Conservation (phyloP, 176 grass and related monocot genomes). For the Ensete ventricosum region DNA sequence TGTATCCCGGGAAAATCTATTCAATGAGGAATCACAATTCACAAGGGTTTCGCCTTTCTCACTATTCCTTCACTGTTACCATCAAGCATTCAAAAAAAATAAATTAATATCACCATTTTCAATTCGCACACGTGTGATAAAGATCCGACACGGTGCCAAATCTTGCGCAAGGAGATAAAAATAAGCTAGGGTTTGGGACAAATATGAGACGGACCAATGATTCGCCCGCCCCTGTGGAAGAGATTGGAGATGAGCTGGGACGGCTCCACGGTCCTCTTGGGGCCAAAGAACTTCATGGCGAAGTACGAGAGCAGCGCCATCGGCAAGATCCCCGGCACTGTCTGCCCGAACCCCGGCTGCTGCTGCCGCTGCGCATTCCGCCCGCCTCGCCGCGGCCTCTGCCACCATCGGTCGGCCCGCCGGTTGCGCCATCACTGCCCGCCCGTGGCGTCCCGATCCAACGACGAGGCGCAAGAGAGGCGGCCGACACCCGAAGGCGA, state of each 20-base stretch:
- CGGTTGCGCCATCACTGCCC: neutral
- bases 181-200: neutral
- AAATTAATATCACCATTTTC: too few species aligned
- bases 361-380: conserved; percentile 23
- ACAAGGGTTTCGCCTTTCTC: too few species aligned
- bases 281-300: conserved; percentile 83
- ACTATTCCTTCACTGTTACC: too few species aligned
- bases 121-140: neutral
- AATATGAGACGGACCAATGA: conserved; percentile 41
- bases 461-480: too few species aligned
- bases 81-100: too few species aligned
- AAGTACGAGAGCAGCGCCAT: conserved; percentile 98
- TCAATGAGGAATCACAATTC: too few species aligned
- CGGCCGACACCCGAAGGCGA: too few species aligned
- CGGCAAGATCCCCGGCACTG: conserved; percentile 57
- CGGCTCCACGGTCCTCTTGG: conserved; percentile 54
- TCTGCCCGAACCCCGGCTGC: conserved; percentile 53
- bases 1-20: too few species aligned
- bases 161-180: neutral
- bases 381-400: conserved; percentile 15
- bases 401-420: conserved; percentile 10
- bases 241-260: conserved; percentile 70
- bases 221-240: conserved; percentile 93
- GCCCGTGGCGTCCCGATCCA: neutral
- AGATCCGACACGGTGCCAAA: neutral